These are phyloP conservation scores for Hericium rajendrae DNA, from an alignment of 768 basidiomycete genomes.

Conservation along the genomic window DNA sequence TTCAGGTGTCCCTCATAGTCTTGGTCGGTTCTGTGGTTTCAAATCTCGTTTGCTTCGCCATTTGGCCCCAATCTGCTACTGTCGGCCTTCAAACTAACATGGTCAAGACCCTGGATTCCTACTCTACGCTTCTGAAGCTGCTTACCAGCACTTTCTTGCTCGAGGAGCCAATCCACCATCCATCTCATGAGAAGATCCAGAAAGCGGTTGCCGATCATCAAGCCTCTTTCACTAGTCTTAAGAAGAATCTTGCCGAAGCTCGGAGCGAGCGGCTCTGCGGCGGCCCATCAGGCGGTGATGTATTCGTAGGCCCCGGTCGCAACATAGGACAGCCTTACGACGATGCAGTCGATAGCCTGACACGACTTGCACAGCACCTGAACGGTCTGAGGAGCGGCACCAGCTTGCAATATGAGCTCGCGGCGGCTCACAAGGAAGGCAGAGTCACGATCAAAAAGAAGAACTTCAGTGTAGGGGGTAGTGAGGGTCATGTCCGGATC, in stretches of 20 bases:
- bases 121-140: constrained; percentile 74
- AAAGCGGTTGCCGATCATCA: constrained; percentile 81
- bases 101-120: constrained; percentile 79
- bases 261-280: constrained; percentile 66
- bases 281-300: constrained; percentile 11
- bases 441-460: constrained; percentile 27
- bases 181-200: constrained; percentile 55
- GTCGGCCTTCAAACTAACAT: constrained; percentile 76
- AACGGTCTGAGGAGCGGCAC: constrained; percentile 83
- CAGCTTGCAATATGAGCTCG: constrained; percentile 73
- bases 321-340: constrained; percentile 55
- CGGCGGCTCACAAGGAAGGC: constrained; percentile 45
- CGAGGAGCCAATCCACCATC: constrained; percentile 50
- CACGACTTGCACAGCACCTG: constrained; percentile 87
- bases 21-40: constrained; percentile 66
- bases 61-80: constrained; percentile 86
- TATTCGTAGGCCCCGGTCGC: background rate
- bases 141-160: constrained; percentile 82
- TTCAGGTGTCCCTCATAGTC: constrained; percentile 71
- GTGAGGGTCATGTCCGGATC: background rate
- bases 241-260: constrained; percentile 79
- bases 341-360: constrained; percentile 80
- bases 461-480: background rate
- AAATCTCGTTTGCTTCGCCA: constrained; percentile 71
- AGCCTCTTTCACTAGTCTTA: constrained; percentile 80